Conservation (phyloP, 805 yeast genomes). For the Saccharomycopsis amapae region DNA sequence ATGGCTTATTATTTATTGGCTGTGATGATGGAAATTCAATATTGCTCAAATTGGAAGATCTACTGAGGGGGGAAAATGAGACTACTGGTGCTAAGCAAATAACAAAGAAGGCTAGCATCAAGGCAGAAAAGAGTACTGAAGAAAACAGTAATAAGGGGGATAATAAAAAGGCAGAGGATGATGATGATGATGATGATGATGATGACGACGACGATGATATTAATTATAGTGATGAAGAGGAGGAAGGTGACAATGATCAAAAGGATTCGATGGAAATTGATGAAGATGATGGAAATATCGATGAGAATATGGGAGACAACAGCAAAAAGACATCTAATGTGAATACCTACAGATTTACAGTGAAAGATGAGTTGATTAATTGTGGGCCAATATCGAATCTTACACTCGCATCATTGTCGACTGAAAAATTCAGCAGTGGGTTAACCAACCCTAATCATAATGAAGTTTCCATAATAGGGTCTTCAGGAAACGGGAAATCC, state of each 20-base stretch:
- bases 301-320: background rate
- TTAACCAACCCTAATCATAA: slow-evolving; percentile 59
- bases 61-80: slow-evolving; percentile 5
- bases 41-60: slow-evolving; percentile 13
- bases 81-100: slow-evolving; percentile 8
- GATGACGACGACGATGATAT: slow-evolving; percentile 24
- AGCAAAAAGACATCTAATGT: too few relatives aligned
- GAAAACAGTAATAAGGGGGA: slow-evolving; percentile 8
- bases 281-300: slow-evolving; percentile 7
- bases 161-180: slow-evolving; percentile 6
- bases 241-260: slow-evolving; percentile 11
- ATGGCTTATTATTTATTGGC: slow-evolving; percentile 14
- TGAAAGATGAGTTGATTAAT: slow-evolving; percentile 50
- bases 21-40: slow-evolving; percentile 15
- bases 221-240: slow-evolving; percentile 18
- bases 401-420: slow-evolving; percentile 53
- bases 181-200: slow-evolving; percentile 20
- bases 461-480: slow-evolving; percentile 61
- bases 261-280: slow-evolving; percentile 1
- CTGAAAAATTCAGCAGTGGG: slow-evolving; percentile 50
- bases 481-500: slow-evolving; percentile 55
- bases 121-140: slow-evolving; percentile 3
- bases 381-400: slow-evolving; percentile 71
- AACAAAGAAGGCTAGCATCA: slow-evolving; percentile 10
- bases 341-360: slow-evolving; percentile 39